A percentile compares a stretch with the other conserved stretches of the same genome.
phyloP scores from a whole-genome alignment of 176 grass and related monocot species.

The Dactylis glomerata region DNA sequence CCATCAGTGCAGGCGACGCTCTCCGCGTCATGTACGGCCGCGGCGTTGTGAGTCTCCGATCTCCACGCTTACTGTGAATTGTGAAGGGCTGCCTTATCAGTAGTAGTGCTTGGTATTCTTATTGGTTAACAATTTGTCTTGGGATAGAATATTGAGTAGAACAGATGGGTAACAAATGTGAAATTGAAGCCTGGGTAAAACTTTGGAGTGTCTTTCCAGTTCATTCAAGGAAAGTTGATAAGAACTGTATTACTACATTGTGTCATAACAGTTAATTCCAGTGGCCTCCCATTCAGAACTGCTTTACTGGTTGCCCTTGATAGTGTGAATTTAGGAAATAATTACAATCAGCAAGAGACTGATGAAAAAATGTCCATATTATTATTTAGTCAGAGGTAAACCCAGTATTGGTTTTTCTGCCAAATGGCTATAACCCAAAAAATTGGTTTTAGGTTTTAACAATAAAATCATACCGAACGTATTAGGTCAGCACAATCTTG shows the following conservation, averaged over 20 bases:
- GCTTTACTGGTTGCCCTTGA: background rate
- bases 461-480: background rate
- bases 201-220: background rate
- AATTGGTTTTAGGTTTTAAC: background rate
- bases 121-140: background rate
- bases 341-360: background rate
- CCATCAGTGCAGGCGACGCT: slow-evolving; percentile 70
- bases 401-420: background rate
- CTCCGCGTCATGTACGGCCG: slow-evolving; percentile 64
- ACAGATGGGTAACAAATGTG: background rate
- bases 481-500: background rate
- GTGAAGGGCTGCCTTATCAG: background rate
- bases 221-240: slow-evolving; percentile 28
- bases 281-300: no score
- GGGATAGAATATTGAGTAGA: background rate
- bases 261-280: background rate
- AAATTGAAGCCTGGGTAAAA: background rate
- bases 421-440: background rate
- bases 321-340: background rate
- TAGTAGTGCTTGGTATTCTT: background rate
- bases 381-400: background rate
- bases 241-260: no score
- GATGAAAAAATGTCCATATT: background rate
- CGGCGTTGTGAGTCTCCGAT: slow-evolving; percentile 41
- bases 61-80: background rate